A percentile compares a stretch with the other conserved stretches of the same genome.
Evolutionary conservation across 139 green algal genomes (phyloP).

Genomic region (Trebouxia sp.): DNA sequence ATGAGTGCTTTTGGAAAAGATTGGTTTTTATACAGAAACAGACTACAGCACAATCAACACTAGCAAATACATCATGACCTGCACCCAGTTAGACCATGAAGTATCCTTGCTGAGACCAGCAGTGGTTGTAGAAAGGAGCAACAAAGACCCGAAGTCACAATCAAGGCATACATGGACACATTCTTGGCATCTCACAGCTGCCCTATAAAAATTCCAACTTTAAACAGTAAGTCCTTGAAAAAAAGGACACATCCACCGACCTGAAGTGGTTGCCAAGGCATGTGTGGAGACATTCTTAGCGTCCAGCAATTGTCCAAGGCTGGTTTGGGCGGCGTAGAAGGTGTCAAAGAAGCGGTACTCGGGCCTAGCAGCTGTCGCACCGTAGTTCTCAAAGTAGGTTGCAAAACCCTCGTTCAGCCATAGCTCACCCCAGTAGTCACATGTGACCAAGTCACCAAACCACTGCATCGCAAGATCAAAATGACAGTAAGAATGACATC

Average conservation of each 20-base stretch:
- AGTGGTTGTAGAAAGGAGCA: too few relatives aligned
- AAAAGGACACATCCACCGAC: background rate
- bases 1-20: conserved; percentile 13
- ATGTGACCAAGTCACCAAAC: conserved; percentile 90
- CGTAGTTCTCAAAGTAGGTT: conserved; percentile 80
- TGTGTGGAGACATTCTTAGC: conserved; percentile 40
- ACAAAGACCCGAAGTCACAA: background rate
- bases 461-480: too few relatives aligned
- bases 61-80: too few relatives aligned
- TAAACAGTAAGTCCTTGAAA: background rate
- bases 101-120: too few relatives aligned
- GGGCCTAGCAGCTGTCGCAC: conserved; percentile 47
- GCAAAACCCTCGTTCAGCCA: conserved; percentile 95
- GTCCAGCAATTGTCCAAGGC: conserved; percentile 46
- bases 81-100: too few relatives aligned
- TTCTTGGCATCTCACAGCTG: too few relatives aligned
- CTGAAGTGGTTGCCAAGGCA: conserved; percentile 25
- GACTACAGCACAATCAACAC: too few relatives aligned
- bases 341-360: conserved; percentile 42
- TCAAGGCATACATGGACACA: background rate
- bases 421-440: conserved; percentile 84
- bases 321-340: conserved; percentile 41
- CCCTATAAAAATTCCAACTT: too few relatives aligned
- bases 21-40: too few relatives aligned
- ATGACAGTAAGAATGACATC: too few relatives aligned